Evolutionary conservation across 2,329 filamentous ascomycete genomes (phyloP), one percentile per base, ranked within the genome.

Genomic region (Drechmeria coniospora): DNA sequence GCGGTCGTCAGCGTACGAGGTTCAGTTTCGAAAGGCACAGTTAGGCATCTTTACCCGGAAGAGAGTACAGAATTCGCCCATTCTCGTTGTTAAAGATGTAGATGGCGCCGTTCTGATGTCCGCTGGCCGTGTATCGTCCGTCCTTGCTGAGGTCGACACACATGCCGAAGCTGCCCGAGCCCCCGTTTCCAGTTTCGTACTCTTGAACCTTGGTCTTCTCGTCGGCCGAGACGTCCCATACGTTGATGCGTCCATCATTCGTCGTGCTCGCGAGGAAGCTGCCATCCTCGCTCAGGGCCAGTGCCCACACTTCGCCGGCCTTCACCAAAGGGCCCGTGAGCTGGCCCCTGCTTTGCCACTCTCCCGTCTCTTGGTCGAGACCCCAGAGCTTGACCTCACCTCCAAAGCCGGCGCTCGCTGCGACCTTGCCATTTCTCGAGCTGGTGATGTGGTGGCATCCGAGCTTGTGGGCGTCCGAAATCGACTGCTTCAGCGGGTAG

Each of bases 41-140:
- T 15, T 19, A 8, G 5, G n/a, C 6, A 16, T 22, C 21, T 26
- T 35, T 57, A 80, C 80, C 77, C 30, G 82, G 76, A 15, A 98
- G 61, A 6, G 83, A 90, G 53, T 93, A 87, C 9, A 81, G 63
- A 41, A 98, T 71, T 29, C 82, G 72, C 4, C 82, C 81, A 1
- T 79, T 83, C 40, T 84, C 77, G 44, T 93, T 95, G 59, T 84
- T 86, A 64, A 95, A 98, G 35, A 98, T 74, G 56, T 94, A 94
- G 36, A 95, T 70, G 9, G 74, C 76, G 11, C 90, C 90, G 44
- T 80, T 93, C 50, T 93, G 80, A 54, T 98, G 87, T 0, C 90
- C 90, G 28, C 79, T 92, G 4, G 86, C 87, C 17, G 86, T 92
- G 51, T 83, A 79, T 36, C 71, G 75, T 29, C 86, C 87, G 50